Evolutionary conservation across 805 yeast genomes (phyloP).

Genomic region (Starmerella ratchasimensis): DNA sequence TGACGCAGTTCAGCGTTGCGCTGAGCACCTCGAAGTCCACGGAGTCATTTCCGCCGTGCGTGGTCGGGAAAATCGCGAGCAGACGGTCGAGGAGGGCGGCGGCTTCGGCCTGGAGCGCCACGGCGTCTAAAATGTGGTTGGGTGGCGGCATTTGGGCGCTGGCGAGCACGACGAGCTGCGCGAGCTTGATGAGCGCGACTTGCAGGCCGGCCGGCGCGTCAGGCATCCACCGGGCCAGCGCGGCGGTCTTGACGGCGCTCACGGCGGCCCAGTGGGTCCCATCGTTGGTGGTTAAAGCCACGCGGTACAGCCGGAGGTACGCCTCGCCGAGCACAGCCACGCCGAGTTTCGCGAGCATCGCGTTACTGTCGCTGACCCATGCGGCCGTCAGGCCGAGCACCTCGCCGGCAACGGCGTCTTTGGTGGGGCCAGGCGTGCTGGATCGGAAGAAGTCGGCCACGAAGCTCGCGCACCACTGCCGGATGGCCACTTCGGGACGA

Average conservation of each 20-base stretch:
- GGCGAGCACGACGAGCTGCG: constrained; percentile 43
- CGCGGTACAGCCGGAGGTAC: constrained; percentile 36
- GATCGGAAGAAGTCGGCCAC: constrained; percentile 28
- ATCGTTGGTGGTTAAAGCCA: not conserved
- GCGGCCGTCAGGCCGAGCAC: constrained; percentile 22
- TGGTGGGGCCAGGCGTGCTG: constrained; percentile 17
- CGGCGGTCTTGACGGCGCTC: constrained; percentile 39
- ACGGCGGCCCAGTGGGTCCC: constrained; percentile 44
- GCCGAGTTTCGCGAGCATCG: constrained; percentile 27
- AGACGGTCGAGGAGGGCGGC: constrained; percentile 53
- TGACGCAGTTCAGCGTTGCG: constrained; percentile 52
- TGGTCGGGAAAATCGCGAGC: constrained; percentile 33
- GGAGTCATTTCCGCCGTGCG: too few relatives aligned
- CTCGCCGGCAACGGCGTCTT: constrained; percentile 21
- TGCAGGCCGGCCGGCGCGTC: constrained; percentile 33
- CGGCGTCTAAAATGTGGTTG: constrained; percentile 41
- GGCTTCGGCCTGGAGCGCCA: constrained; percentile 55
- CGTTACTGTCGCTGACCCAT: constrained; percentile 21
- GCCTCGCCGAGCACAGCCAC: constrained; percentile 31
- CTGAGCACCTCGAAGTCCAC: constrained; percentile 46
- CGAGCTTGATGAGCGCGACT: constrained; percentile 60
- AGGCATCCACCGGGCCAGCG: constrained; percentile 47
- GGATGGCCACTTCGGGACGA: constrained; percentile 23
- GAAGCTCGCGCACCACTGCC: constrained; percentile 29
- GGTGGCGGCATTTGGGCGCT: constrained; percentile 29